Evolutionary conservation across 192 early-diverging fungal genomes (phyloP), one percentile per base, ranked within the genome.

Genomic region (Gigaspora rosea): DNA sequence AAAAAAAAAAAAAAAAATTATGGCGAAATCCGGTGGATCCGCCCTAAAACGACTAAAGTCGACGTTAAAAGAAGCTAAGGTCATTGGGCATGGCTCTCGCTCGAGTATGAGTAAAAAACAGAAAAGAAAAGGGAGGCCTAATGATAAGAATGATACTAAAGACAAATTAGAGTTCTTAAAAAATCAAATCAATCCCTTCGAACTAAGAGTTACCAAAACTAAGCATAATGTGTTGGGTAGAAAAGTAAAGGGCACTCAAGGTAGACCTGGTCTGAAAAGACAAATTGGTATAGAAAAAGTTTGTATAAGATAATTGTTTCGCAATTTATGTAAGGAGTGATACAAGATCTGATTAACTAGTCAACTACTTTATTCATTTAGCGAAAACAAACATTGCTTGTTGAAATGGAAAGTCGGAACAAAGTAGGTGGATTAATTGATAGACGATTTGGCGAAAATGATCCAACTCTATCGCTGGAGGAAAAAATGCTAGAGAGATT

Each of bases 401-500:
- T 90, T 22, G 95, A 97, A 83, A 81, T 94, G 73, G 80, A 88
- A 51, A 88, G 88, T 46, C 89, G 89, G 52, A 86, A 89, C 73
- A 92, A 90, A 61, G 83, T 86, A 22, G 90, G 92, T 66, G 90
- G 91, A 10, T 83, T 99, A 47, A 88, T 97, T 15, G 98, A 99
- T 86, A 86, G 91, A 61, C 93, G 98, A 69, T 95, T 99, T 83
- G 98, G 97, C 78, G 98, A 98, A 80, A 90, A 91, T 74, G 88
- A 97, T 79, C 88, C 92, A 15, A 88, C 81, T 46, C 83, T 98
- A 89, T 93, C 95, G 47, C 86, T 92, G 1, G 98, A 99, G 85
- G 98, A 99, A 68, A 96, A 94, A 76, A 97, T 98, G 96, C 75
- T 98, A 81, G 88, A 90, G 84, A 89, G 98, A 78, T 98, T 98